Conservation (phyloP, 208 protist species). For the Crithidia sp. region DNA sequence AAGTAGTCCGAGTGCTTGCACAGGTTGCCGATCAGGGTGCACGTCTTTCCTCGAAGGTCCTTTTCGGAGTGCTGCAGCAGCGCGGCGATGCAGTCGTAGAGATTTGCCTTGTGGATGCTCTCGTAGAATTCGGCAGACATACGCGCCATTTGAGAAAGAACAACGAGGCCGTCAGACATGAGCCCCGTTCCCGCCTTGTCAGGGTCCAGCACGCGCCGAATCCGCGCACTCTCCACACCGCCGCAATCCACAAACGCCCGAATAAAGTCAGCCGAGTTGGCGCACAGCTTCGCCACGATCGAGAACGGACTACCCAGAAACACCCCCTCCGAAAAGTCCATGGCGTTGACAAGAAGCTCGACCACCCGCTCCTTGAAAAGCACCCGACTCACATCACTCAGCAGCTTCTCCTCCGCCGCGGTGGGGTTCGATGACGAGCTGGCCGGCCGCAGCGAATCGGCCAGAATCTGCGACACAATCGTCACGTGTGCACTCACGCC, state of each 20-base stretch:
- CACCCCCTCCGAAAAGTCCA: constrained; percentile 83
- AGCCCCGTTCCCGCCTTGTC: constrained; percentile 69
- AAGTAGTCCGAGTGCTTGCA: constrained; percentile 95
- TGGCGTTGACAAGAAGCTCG: constrained; percentile 75
- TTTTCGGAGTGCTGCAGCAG: constrained; percentile 79
- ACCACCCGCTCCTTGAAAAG: constrained; percentile 83
- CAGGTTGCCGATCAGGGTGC: constrained; percentile 95
- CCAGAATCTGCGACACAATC: constrained; percentile 82
- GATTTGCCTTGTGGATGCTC: constrained; percentile 77
- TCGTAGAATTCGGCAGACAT: constrained; percentile 88
- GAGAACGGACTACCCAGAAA: constrained; percentile 85
- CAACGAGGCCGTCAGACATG: constrained; percentile 88
- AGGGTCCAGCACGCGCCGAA: constrained; percentile 79
- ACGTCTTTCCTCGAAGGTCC: constrained; percentile 90
- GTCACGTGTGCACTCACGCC: constrained; percentile 85
- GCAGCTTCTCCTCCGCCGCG: constrained; percentile 59
- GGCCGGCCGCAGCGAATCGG: constrained; percentile 54
- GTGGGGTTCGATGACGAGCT: constrained; percentile 38
- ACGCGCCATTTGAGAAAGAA: constrained; percentile 92
- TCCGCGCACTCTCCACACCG: constrained; percentile 72
- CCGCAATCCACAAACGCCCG: constrained; percentile 86
- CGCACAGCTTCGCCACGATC: constrained; percentile 86
- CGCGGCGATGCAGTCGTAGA: constrained; percentile 71
- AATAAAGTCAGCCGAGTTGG: constrained; percentile 77
- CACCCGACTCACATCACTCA: constrained; percentile 62